Evolutionary conservation across 2,329 filamentous ascomycete species (phyloP).

Genomic region (Phaeophleospora eucalypticola): DNA sequence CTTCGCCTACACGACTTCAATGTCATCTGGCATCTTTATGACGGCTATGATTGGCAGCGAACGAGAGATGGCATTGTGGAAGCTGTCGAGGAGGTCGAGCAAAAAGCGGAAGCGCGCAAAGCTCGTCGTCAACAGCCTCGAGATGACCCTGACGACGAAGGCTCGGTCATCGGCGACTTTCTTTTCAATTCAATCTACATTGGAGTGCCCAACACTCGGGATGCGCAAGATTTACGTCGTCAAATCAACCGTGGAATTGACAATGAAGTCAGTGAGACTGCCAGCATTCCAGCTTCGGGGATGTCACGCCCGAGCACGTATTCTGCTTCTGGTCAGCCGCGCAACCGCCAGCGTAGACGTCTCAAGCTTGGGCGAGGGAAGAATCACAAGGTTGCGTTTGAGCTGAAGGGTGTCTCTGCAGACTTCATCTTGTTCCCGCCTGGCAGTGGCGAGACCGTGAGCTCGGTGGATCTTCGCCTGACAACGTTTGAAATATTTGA

Average conservation of each 20-base stretch:
- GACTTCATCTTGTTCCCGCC: constrained; percentile 80
- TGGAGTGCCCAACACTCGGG: constrained; percentile 74
- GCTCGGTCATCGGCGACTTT: constrained; percentile 87
- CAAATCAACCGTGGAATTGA: constrained; percentile 87
- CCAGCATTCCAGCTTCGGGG: constrained; percentile 72
- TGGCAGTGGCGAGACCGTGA: constrained; percentile 74
- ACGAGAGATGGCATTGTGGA: constrained; percentile 83
- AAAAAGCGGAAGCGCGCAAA: constrained; percentile 71
- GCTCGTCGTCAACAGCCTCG: constrained; percentile 54
- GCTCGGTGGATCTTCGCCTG: constrained; percentile 78
- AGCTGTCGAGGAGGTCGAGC: constrained; percentile 83
- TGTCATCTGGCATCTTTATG: constrained; percentile 95
- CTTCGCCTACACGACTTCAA: constrained; percentile 81
- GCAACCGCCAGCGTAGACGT: constrained; percentile 32
- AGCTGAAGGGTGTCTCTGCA: constrained; percentile 76
- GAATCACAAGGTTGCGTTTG: constrained; percentile 92
- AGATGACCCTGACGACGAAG: constrained; percentile 64
- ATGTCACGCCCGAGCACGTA: constrained; percentile 56
- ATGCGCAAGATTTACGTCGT: constrained; percentile 73
- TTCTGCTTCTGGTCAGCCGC: constrained; percentile 26
- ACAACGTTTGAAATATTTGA: constrained; percentile 87
- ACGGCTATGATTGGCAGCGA: constrained; percentile 92
- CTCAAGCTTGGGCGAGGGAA: constrained; percentile 79
- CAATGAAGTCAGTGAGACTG: constrained; percentile 81
- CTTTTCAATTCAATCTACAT: constrained; percentile 99